phyloP scores from a whole-genome alignment of 192 early-diverging fungal species.

The Dissophora globulifera region DNA sequence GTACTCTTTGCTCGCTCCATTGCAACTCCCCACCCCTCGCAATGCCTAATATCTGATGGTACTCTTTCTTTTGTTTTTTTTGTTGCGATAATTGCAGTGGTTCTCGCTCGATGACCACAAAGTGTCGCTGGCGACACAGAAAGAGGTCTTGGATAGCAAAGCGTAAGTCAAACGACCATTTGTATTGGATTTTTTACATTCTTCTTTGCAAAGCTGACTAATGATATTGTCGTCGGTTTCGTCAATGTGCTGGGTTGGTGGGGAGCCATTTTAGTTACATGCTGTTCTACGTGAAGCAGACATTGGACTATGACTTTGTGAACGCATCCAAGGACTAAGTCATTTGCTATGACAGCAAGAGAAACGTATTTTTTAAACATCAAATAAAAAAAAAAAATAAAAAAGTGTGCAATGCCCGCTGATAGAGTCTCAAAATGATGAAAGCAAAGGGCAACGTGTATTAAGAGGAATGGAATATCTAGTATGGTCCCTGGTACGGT shows the following conservation, averaged over 20 bases:
- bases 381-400: no score
- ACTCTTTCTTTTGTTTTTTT: not conserved
- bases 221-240: no score
- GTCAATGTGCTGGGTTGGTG: no score
- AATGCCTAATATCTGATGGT: not conserved
- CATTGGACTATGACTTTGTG: slow-evolving; percentile 66
- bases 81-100: slow-evolving; percentile 68
- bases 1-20: no score
- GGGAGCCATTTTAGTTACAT: slow-evolving; percentile 90
- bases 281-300: slow-evolving; percentile 86
- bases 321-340: slow-evolving; percentile 23
- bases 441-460: not conserved
- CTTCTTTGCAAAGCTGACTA: not conserved
- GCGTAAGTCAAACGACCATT: slow-evolving; percentile 68
- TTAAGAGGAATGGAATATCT: no score
- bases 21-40: no score
- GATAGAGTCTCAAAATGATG: no score
- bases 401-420: no score
- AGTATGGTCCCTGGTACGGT: slow-evolving; percentile 3
- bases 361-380: no score
- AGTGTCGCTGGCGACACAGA: slow-evolving; percentile 72
- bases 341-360: no score
- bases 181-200: not conserved
- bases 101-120: slow-evolving; percentile 90
- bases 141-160: slow-evolving; percentile 81